Percentiles rank a stretch among this genome's conserved stretches.
These are phyloP conservation scores for Aspergillus quadrilineatus DNA, from an alignment of 2,329 filamentous ascomycete species.

Conservation along the genomic window DNA sequence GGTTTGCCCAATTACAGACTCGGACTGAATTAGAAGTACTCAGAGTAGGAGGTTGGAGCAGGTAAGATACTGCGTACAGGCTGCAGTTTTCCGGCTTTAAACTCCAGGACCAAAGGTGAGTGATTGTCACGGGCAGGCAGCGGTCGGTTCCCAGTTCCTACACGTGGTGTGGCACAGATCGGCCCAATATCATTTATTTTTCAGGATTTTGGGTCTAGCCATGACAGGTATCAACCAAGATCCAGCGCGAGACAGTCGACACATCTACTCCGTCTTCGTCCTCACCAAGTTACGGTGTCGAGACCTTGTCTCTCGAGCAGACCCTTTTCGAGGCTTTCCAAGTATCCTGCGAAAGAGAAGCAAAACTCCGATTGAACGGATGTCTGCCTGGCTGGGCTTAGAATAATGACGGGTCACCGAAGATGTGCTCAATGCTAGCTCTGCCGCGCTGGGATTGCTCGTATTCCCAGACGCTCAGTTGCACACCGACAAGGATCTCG, in stretches of 20 bases:
- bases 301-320: too few relatives aligned
- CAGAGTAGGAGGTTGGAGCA: not conserved
- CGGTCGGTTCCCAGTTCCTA: conserved; percentile 26
- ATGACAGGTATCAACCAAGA: not conserved
- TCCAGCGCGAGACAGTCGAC: not conserved
- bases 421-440: not conserved
- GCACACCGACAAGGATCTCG: conserved; percentile 4
- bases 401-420: not conserved
- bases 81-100: not conserved
- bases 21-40: not conserved
- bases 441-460: not conserved
- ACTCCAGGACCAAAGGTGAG: too few relatives aligned
- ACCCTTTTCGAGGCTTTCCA: too few relatives aligned
- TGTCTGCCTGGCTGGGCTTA: not conserved
- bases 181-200: conserved; percentile 13
- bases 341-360: not conserved
- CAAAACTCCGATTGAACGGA: conserved; percentile 1
- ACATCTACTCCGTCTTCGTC: not conserved
- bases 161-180: conserved; percentile 33
- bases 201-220: not conserved
- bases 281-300: too few relatives aligned
- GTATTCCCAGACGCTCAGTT: not conserved
- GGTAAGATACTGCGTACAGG: conserved; percentile 5
- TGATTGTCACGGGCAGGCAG: conserved; percentile 9
- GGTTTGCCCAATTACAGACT: conserved; percentile 6